Base-by-base conservation (phyloP, 2,329 filamentous ascomycete species). In the Trichoderma atroviride region DNA sequence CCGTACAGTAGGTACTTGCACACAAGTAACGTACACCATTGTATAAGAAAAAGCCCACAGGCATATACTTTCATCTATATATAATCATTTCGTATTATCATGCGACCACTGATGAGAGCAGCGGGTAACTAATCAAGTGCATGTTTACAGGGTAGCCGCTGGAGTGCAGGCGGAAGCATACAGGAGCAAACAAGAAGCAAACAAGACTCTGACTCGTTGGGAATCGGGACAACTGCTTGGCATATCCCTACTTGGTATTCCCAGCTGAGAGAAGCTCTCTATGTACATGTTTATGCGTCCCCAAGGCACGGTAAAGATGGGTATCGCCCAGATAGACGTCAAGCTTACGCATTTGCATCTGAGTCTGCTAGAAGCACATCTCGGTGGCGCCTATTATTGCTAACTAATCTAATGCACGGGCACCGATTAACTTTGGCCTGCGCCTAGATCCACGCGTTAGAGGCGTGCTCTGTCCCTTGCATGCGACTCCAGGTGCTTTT, bases 381-480 rank as follows among this genome's bases (percentile, higher is more conserved):
- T 47, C 29, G 29, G 29, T 43, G 29, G 29, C 27, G 47, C 16
- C 47, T 62, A 33, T 40, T 16, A 16, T 27, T 40, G 40, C 59
- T 52, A 35, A 16, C 59, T 16, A 27, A 33, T 2, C n/a, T 29
- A 9, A 3, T 22, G 63, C 55, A 50, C 24, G 29, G 37, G 31
- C 52, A 55, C 27, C 19, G 24, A 58, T 63, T 50, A 61, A 61
- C 31, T 55, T 55, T 47, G 50, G 61, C 43, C 33, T 55, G 55
- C n/a, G 22, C 50, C 62, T 24, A 10, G 11, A 22, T 40, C 24
- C 27, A 55, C 57, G 66, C 66, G 66, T 69, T 56, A 19, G 40
- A 43, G 35, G 27, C 4, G 58, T n/a, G 31, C 58, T 22, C 19
- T 29, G 50, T n/a, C 13, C 52, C 22, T 29, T 27, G 14, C 14